phyloP scores from a whole-genome alignment of 2,329 filamentous ascomycete species.

The Fonsecaea pugnacius region DNA sequence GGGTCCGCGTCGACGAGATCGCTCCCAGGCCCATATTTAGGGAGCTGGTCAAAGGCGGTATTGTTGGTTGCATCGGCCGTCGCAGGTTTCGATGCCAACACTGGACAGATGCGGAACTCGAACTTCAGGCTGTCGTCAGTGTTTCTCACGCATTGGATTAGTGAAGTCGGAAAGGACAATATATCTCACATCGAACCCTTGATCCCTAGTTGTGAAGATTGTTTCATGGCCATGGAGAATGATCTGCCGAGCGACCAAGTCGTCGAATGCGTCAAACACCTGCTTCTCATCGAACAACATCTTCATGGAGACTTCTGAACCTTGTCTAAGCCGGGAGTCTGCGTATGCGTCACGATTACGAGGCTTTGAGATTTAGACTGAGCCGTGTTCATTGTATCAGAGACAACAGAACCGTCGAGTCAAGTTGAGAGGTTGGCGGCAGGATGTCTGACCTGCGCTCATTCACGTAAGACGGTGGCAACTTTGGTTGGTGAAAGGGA shows the following conservation, averaged over 20 bases:
- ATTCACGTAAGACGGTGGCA: too few relatives aligned
- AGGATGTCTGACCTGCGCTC: not conserved
- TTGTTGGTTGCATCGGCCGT: slow-evolving; percentile 6
- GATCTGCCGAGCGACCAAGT: slow-evolving; percentile 12
- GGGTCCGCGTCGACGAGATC: slow-evolving; percentile 39
- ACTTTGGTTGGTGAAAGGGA: too few relatives aligned
- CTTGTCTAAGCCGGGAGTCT: not conserved
- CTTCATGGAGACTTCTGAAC: not conserved
- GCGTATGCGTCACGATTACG: not conserved
- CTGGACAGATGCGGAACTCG: slow-evolving; percentile 16
- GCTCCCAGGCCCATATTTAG: slow-evolving; percentile 17
- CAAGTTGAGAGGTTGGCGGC: not conserved
- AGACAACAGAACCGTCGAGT: not conserved
- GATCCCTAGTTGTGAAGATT: not conserved
- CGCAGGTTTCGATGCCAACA: slow-evolving; percentile 9
- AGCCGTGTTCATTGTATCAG: too few relatives aligned
- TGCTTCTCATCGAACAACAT: slow-evolving; percentile 12
- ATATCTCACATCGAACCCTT: slow-evolving; percentile 5
- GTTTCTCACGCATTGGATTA: not conserved
- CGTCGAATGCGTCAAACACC: slow-evolving; percentile 5
- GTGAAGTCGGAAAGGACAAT: not conserved
- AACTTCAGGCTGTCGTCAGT: not conserved
- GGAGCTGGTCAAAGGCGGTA: not conserved
- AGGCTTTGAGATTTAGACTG: not conserved
- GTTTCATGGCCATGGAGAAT: slow-evolving; percentile 11